Conservation (phyloP, 1,284 basidiomycete species). For the Leccinum pachyderme region DNA sequence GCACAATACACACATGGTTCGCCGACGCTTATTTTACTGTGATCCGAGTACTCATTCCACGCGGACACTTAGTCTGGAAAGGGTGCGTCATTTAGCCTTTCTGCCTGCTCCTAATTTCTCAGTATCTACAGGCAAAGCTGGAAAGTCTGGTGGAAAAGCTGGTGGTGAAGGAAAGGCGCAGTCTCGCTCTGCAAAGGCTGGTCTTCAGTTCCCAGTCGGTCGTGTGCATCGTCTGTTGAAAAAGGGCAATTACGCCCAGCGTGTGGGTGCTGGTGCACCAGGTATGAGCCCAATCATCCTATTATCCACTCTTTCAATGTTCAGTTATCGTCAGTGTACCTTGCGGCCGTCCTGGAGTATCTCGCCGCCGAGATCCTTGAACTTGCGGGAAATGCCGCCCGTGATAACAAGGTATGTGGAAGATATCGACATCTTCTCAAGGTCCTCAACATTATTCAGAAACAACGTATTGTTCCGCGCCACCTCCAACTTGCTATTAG, state of each 20-base stretch:
- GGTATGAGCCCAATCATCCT: conserved; percentile 44
- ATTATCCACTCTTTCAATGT: not conserved
- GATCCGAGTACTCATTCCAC: conserved; percentile 10
- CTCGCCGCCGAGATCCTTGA: conserved; percentile 89
- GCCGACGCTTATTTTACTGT: conserved; percentile 13
- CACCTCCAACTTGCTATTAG: conserved; percentile 89
- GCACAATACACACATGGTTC: conserved; percentile 38
- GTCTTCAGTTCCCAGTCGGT: conserved; percentile 82
- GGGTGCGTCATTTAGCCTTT: conserved; percentile 32
- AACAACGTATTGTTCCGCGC: conserved; percentile 90
- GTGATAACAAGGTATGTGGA: conserved; percentile 65
- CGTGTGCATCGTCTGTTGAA: conserved; percentile 90
- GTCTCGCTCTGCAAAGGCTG: conserved; percentile 78
- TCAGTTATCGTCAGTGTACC: conserved; percentile 59
- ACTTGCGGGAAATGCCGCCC: conserved; percentile 82
- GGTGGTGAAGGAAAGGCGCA: conserved; percentile 57
- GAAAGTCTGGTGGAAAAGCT: conserved; percentile 62
- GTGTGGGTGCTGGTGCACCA: conserved; percentile 78
- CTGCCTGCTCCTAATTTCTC: conserved; percentile 7
- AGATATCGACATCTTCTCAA: not conserved
- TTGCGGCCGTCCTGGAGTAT: conserved; percentile 76
- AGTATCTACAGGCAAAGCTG: conserved; percentile 45
- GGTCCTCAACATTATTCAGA: conserved; percentile 30
- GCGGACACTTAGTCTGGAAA: conserved; percentile 44
- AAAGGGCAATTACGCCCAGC: conserved; percentile 82